These are phyloP conservation scores for Arthromyces matolae DNA, from an alignment of 768 basidiomycete species.

Conservation along the genomic window DNA sequence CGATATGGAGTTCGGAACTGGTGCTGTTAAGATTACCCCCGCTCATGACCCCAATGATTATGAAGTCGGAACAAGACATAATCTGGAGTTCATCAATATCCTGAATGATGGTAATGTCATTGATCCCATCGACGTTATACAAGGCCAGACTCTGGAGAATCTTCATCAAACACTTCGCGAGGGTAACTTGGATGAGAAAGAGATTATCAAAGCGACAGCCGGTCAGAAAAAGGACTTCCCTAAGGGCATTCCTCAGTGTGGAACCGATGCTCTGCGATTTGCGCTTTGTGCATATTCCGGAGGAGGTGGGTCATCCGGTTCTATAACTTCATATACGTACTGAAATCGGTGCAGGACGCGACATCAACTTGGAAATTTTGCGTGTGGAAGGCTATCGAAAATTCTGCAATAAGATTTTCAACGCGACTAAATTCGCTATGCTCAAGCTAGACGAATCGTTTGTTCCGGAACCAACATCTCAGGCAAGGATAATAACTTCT, in stretches of 20 bases:
- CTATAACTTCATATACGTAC: background rate
- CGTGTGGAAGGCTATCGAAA: conserved; percentile 98
- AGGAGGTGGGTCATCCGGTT: conserved; percentile 50
- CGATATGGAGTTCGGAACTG: conserved; percentile 95
- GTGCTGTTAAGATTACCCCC: conserved; percentile 98
- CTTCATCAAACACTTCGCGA: conserved; percentile 83
- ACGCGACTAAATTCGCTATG: conserved; percentile 99
- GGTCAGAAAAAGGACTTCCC: conserved; percentile 99
- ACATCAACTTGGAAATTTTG: conserved; percentile 94
- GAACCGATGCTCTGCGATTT: conserved; percentile 94
- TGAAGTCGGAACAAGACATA: conserved; percentile 85
- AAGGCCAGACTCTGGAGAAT: conserved; percentile 72
- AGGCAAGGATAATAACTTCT: conserved; percentile 56
- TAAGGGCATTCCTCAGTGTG: conserved; percentile 98
- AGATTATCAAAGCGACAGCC: conserved; percentile 83
- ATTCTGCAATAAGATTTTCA: conserved; percentile 99
- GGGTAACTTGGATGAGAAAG: conserved; percentile 92
- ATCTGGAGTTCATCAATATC: conserved; percentile 89
- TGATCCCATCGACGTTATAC: conserved; percentile 93
- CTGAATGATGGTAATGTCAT: conserved; percentile 98
- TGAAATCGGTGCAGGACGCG: conserved; percentile 59
- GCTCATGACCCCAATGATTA: conserved; percentile 98
- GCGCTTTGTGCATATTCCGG: conserved; percentile 92
- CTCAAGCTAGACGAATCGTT: conserved; percentile 87
- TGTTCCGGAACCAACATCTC: conserved; percentile 63